Base-by-base conservation (phyloP, 2,329 filamentous ascomycete species). In the Chrysoporthe puriensis region DNA sequence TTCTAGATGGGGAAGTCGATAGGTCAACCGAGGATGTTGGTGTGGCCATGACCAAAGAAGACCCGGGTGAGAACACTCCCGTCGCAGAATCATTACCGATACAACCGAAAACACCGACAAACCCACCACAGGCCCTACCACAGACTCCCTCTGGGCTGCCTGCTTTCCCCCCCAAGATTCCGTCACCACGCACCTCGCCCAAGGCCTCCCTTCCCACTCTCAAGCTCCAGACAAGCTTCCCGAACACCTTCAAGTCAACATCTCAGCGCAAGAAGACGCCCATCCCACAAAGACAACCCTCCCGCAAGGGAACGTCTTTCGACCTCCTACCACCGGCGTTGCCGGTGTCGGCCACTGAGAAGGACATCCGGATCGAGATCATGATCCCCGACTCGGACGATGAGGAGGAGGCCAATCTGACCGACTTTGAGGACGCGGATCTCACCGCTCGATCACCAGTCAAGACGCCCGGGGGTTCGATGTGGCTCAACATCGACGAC, bases 401-500 rank as follows among this genome's bases (percentile, higher is more conserved):
- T 1, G 72, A 77, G 1, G 76, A 74, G 6, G 77, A 79, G 54
- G 57, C 43, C 34, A 9, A 18, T 46, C 42, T 50, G 4, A 70
- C 66, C 5, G 72, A 77, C 4, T 76, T 76, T 0, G 76, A 79
- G 4, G 77, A 81, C 34, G 75, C 73, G 4, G 77, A 79, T 56
- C 74, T 77, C 40, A 83, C 81, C 7, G 79, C 79, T 7, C 76
- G 77, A 11, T 78, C 80, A 43, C 70, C 74, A 50, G 76, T 79
- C 72, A 75, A 70, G 68, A 59, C 70, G 14, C 72, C 68, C 58
- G 71, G 72, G 57, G 70, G 66, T 44, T 66, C 70, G 14, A 60
- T 71, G 36, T 68, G 67, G 68, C 60, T 70, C 5, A 70, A 72
- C 52, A 85, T 86, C 69, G 82, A 83, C 69, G 79, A 82, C 72